Evolutionary conservation across 2,329 filamentous ascomycete genomes (phyloP).

Genomic region (Knufia fluminis): DNA sequence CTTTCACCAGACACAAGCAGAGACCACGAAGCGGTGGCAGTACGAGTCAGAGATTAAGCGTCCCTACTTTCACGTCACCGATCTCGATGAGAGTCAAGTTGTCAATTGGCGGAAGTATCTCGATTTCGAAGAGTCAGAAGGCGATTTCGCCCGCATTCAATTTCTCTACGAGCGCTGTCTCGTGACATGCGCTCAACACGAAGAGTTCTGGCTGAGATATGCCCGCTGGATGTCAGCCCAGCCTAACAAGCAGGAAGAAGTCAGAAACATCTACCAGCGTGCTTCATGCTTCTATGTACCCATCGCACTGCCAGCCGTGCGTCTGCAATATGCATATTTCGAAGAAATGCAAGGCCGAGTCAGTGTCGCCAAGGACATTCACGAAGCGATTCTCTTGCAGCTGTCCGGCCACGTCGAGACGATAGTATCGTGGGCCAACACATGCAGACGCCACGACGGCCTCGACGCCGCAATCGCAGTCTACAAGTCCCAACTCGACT

Average conservation of each 20-base stretch:
- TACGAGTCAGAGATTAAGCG: conserved; percentile 92
- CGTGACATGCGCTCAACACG: conserved; percentile 86
- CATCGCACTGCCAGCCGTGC: conserved; percentile 71
- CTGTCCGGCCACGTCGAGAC: conserved; percentile 79
- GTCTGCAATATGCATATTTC: conserved; percentile 87
- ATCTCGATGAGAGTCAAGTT: conserved; percentile 76
- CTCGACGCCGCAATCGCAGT: conserved; percentile 76
- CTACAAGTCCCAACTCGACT: conserved; percentile 72
- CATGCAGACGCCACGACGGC: conserved; percentile 73
- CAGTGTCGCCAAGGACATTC: conserved; percentile 74
- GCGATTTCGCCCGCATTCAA: conserved; percentile 61
- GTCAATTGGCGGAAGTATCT: conserved; percentile 92
- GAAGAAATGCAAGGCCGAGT: conserved; percentile 75
- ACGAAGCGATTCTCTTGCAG: conserved; percentile 65
- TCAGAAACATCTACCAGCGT: conserved; percentile 82
- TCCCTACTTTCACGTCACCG: conserved; percentile 92
- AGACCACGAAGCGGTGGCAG: conserved; percentile 88
- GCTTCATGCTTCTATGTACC: conserved; percentile 79
- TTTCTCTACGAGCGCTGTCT: conserved; percentile 92
- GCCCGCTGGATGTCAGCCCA: conserved; percentile 86
- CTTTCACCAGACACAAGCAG: conserved; percentile 71
- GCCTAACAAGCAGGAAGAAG: conserved; percentile 72
- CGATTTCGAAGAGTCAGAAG: conserved; percentile 86
- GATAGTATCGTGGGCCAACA: conserved; percentile 77
- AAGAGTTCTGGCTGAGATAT: conserved; percentile 98